Evolutionary conservation across 768 basidiomycete genomes (phyloP).

Genomic region (Termitomyces sp.): DNA sequence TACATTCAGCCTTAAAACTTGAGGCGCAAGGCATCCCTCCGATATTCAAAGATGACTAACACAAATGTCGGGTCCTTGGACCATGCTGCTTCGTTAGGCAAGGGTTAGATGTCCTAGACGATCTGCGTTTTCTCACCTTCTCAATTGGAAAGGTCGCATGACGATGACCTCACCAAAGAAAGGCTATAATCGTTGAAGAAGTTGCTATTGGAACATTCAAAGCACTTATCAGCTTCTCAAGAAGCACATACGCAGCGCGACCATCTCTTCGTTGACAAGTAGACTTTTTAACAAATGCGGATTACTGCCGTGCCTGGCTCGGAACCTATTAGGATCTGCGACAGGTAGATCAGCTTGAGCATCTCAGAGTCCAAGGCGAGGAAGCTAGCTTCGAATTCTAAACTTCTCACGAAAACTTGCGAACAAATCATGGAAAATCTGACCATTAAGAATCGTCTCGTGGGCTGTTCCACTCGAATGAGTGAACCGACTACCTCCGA

Average conservation of each 20-base stretch:
- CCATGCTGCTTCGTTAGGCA: not conserved
- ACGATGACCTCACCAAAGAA: not conserved
- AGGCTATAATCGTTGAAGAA: not conserved
- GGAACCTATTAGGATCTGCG: not conserved
- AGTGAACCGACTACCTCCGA: not conserved
- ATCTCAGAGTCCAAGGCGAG: too few relatives aligned
- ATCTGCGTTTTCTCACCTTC: not conserved
- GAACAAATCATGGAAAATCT: not conserved
- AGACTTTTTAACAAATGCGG: not conserved
- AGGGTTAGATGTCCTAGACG: not conserved
- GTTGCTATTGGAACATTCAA: too few relatives aligned
- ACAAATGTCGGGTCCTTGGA: not conserved
- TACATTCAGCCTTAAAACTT: not conserved
- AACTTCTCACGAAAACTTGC: not conserved
- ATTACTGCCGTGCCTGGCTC: not conserved
- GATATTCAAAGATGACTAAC: not conserved
- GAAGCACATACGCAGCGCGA: not conserved
- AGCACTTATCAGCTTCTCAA: not conserved
- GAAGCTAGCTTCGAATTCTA: not conserved
- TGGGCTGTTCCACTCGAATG: not conserved
- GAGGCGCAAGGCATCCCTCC: not conserved
- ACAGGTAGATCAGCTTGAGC: not conserved
- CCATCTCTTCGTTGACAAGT: not conserved
- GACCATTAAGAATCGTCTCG: not conserved
- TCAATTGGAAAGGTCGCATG: not conserved